Evolutionary conservation across 306 rosid genomes (phyloP).

Genomic region (Sindora glabra): DNA sequence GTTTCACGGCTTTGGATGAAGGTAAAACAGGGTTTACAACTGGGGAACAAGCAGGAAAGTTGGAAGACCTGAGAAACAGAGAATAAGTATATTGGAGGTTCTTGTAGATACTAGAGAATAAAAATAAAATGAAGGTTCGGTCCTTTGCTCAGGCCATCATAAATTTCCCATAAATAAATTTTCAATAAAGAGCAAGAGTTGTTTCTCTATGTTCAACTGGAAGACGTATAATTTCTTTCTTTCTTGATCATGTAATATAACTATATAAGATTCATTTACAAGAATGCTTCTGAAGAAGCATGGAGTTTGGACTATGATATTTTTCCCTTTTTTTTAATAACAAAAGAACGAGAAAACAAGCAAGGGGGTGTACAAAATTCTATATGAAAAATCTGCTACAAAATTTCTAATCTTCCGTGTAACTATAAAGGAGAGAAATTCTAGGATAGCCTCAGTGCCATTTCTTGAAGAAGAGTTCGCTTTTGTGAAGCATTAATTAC

Average conservation of each 20-base stretch:
- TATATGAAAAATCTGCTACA: slow-evolving; percentile 22
- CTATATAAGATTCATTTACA: slow-evolving; percentile 46
- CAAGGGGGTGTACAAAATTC: slow-evolving; percentile 18
- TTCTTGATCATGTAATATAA: slow-evolving; percentile 29
- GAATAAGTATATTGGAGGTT: not conserved
- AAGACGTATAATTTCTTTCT: slow-evolving; percentile 39
- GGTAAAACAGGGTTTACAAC: slow-evolving; percentile 46
- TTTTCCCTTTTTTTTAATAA: too few relatives aligned
- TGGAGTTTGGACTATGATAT: slow-evolving; percentile 22
- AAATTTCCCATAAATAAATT: not conserved
- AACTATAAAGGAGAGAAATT: slow-evolving; percentile 11
- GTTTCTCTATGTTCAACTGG: too few relatives aligned
- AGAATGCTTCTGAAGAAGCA: slow-evolving; percentile 42
- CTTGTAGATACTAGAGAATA: not conserved
- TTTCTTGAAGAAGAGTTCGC: slow-evolving; percentile 93
- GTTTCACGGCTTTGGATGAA: slow-evolving; percentile 49
- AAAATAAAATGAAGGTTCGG: too few relatives aligned
- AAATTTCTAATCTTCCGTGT: slow-evolving; percentile 33
- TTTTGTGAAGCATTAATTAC: slow-evolving; percentile 86
- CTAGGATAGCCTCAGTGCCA: slow-evolving; percentile 83
- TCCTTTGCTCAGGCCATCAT: slow-evolving; percentile 1
- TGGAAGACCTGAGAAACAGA: not conserved
- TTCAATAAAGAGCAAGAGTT: too few relatives aligned
- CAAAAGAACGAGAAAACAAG: slow-evolving; percentile 21
- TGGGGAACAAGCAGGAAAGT: slow-evolving; percentile 20